Conservation (phyloP, 2,329 filamentous ascomycete species). For the Dothideomycetidae sp. region DNA sequence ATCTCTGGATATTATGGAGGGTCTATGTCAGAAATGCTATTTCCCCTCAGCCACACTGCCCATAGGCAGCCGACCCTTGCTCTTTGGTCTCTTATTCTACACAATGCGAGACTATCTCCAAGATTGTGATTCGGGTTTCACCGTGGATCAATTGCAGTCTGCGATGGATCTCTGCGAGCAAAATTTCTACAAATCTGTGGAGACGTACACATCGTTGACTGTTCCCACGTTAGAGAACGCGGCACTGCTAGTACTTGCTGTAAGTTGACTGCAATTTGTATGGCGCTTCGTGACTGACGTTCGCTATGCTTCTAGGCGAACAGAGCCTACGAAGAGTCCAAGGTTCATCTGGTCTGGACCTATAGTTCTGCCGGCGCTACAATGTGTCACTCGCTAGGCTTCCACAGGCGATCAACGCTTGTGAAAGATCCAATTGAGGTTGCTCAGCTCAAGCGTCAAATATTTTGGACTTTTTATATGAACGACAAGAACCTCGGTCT, state of each 20-base stretch:
- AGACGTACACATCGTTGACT: slow-evolving; percentile 9
- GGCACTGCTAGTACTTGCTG: slow-evolving; percentile 7
- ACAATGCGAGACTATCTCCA: slow-evolving; percentile 9
- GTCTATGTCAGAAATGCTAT: slow-evolving; percentile 11
- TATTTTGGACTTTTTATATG: slow-evolving; percentile 11
- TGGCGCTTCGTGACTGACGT: no score
- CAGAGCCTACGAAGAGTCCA: slow-evolving; percentile 11
- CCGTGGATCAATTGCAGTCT: slow-evolving; percentile 2
- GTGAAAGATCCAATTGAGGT: slow-evolving; percentile 4
- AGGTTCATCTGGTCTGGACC: slow-evolving; percentile 10
- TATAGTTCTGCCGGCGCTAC: slow-evolving; percentile 10
- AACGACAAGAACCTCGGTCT: slow-evolving; percentile 9
- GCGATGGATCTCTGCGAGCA: slow-evolving; percentile 9
- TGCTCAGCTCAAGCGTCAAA: slow-evolving; percentile 10
- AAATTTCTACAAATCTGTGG: slow-evolving; percentile 9
- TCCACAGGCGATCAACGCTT: slow-evolving; percentile 9
- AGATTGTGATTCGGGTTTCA: slow-evolving; percentile 6
- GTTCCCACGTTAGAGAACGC: slow-evolving; percentile 9
- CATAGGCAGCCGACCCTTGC: slow-evolving; percentile 7
- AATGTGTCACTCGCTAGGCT: slow-evolving; percentile 10
- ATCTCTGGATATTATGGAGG: slow-evolving; percentile 3
- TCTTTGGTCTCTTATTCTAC: slow-evolving; percentile 10
- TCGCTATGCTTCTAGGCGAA: not conserved
- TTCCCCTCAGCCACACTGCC: slow-evolving; percentile 8
- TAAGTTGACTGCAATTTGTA: no score